phyloP scores from a whole-genome alignment of 208 protist species.

The Herpetomonas samuelpessoai region DNA sequence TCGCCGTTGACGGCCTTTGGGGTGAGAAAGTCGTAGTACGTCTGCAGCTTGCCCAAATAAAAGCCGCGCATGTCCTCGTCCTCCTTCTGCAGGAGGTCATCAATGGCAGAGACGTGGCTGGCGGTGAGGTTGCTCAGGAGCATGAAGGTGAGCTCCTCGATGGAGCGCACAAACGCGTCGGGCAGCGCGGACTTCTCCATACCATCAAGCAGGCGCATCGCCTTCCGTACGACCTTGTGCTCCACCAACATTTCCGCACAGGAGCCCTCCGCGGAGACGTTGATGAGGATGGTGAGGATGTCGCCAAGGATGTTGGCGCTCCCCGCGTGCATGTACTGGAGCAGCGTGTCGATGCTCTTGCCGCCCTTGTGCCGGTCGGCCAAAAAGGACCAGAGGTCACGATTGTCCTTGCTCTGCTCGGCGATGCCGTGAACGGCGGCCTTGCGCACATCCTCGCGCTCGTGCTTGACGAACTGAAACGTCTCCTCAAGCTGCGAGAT shows the following conservation, averaged over 20 bases:
- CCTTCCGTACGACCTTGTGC: conserved; percentile 56
- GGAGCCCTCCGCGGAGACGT: conserved; percentile 67
- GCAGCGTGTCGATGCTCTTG: conserved; percentile 41
- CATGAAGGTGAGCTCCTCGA: conserved; percentile 84
- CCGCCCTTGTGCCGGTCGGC: conserved; percentile 31
- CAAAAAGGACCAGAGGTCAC: conserved; percentile 46
- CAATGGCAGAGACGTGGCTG: conserved; percentile 66
- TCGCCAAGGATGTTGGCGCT: conserved; percentile 53
- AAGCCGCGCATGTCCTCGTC: conserved; percentile 85
- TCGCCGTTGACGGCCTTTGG: conserved; percentile 16
- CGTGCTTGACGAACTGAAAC: conserved; percentile 61
- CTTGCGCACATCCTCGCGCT: conserved; percentile 82
- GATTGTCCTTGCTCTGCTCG: conserved; percentile 76
- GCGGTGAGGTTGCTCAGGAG: conserved; percentile 83
- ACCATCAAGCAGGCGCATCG: conserved; percentile 77
- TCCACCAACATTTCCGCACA: conserved; percentile 73
- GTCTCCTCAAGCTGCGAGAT: conserved; percentile 49
- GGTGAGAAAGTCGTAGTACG: conserved; percentile 42
- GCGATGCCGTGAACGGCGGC: conserved; percentile 77
- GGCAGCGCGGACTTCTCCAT: conserved; percentile 37
- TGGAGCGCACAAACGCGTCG: conserved; percentile 27
- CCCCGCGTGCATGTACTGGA: conserved; percentile 59
- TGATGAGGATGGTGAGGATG: conserved; percentile 77
- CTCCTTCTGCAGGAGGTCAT: conserved; percentile 69
- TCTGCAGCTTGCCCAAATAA: conserved; percentile 71